phyloP scores from a whole-genome alignment of 768 basidiomycete genomes.

The Clitopilus passeckerianus region DNA sequence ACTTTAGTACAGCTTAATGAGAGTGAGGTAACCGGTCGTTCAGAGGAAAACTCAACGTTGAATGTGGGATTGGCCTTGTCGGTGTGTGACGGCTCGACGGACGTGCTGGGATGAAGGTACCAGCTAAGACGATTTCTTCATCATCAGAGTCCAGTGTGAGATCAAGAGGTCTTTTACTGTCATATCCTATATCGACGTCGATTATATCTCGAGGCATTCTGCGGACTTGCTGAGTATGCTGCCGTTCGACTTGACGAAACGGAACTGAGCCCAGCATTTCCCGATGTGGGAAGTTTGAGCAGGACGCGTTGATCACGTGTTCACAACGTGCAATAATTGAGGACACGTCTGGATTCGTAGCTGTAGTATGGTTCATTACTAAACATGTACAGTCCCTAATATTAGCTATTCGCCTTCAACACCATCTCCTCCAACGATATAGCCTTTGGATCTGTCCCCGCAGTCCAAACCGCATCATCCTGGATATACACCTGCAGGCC shows the following conservation, averaged over 20 bases:
- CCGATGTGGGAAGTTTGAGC: background rate
- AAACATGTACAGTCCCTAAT: background rate
- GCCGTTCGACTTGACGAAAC: too few species aligned
- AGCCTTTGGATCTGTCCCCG: slow-evolving; percentile 56
- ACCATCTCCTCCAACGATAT: slow-evolving; percentile 91
- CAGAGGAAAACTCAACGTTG: background rate
- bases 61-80: background rate
- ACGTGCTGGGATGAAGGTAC: background rate
- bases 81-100: background rate
- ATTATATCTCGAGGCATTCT: background rate
- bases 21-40: background rate
- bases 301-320: background rate
- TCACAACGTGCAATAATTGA: background rate
- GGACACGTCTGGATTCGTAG: too few species aligned
- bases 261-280: too few species aligned
- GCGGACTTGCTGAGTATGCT: too few species aligned
- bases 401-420: slow-evolving; percentile 17
- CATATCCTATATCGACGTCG: slow-evolving; percentile 3
- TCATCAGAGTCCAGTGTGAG: slow-evolving; percentile 1
- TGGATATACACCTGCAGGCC: slow-evolving; percentile 86
- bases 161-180: background rate
- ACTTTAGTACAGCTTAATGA: background rate
- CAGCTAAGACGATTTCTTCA: background rate
- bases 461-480: slow-evolving; percentile 93
- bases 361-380: background rate